A percentile compares a stretch with the other conserved stretches of the same genome.
phyloP scores from a whole-genome alignment of 306 rosid species.

The Astragalus glycyphyllos region DNA sequence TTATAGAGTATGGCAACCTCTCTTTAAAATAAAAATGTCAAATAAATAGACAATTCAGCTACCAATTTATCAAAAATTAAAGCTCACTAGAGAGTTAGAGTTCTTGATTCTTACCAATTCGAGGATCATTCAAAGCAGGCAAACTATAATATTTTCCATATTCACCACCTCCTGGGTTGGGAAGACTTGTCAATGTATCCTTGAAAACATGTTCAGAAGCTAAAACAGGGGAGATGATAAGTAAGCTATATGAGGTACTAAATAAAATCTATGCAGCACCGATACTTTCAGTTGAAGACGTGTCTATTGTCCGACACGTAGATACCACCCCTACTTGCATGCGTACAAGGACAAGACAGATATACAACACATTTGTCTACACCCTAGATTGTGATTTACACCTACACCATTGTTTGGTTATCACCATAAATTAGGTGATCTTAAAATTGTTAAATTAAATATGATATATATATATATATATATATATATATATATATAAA shows the following conservation, averaged over 20 bases:
- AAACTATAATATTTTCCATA: slow-evolving; percentile 78
- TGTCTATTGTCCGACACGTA: too few species aligned
- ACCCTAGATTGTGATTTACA: too few species aligned
- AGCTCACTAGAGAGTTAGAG: not conserved
- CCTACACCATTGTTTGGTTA: too few species aligned
- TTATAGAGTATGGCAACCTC: slow-evolving; percentile 72
- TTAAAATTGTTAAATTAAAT: too few species aligned
- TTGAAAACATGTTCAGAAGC: slow-evolving; percentile 35
- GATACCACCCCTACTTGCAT: too few species aligned
- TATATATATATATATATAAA: too few species aligned
- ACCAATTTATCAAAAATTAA: not conserved
- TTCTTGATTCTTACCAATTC: slow-evolving; percentile 56
- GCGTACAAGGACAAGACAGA: too few species aligned
- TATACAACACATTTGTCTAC: too few species aligned
- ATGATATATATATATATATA: too few species aligned
- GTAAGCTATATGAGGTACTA: not conserved
- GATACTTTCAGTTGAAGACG: too few species aligned
- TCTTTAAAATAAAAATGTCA: slow-evolving; percentile 43
- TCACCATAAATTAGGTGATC: too few species aligned
- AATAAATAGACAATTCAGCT: slow-evolving; percentile 13
- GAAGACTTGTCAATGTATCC: slow-evolving; percentile 26
- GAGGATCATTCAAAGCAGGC: slow-evolving; percentile 75
- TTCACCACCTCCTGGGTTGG: slow-evolving; percentile 71
- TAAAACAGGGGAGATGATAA: not conserved
- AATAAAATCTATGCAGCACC: too few species aligned